A percentile compares a stretch with the other conserved stretches of the same genome.
These are phyloP conservation scores for Agaricus bisporus DNA, from an alignment of 768 basidiomycete genomes.

Conservation along the genomic window DNA sequence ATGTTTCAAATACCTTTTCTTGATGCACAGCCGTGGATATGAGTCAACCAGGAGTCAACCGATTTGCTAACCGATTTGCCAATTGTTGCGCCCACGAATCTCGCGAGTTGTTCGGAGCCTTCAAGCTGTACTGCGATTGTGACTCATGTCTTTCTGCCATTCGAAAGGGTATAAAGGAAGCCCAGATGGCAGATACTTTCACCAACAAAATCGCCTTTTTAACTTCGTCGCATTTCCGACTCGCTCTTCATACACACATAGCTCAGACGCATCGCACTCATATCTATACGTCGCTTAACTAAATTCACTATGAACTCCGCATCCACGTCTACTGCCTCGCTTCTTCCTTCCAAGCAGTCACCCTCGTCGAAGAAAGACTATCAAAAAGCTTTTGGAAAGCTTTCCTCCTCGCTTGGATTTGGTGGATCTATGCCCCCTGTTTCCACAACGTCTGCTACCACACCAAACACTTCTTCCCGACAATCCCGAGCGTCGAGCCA, in stretches of 20 bases:
- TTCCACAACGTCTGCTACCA: background rate
- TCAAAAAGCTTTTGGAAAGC: slow-evolving; percentile 1
- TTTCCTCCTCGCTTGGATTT: slow-evolving; percentile 9
- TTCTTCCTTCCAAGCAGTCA: background rate
- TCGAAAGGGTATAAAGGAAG: background rate
- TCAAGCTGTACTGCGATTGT: too few species aligned
- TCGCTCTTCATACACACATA: background rate
- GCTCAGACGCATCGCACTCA: background rate
- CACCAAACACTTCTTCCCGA: background rate
- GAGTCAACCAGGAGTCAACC: too few species aligned
- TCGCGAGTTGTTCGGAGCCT: too few species aligned
- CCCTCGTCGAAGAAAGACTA: background rate
- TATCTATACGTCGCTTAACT: background rate
- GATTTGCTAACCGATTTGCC: too few species aligned
- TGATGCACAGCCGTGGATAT: too few species aligned
- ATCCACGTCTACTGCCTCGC: slow-evolving; percentile 4
- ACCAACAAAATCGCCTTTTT: background rate
- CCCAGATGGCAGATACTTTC: background rate
- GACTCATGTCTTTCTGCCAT: too few species aligned
- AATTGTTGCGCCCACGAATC: too few species aligned
- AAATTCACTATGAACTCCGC: background rate
- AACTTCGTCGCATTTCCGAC: background rate
- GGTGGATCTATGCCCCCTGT: background rate
- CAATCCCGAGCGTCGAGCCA: background rate
- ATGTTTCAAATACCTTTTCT: too few species aligned